Evolutionary conservation across 23 red algal species (phyloP).

Genomic region (Gracilaria domingensis): DNA sequence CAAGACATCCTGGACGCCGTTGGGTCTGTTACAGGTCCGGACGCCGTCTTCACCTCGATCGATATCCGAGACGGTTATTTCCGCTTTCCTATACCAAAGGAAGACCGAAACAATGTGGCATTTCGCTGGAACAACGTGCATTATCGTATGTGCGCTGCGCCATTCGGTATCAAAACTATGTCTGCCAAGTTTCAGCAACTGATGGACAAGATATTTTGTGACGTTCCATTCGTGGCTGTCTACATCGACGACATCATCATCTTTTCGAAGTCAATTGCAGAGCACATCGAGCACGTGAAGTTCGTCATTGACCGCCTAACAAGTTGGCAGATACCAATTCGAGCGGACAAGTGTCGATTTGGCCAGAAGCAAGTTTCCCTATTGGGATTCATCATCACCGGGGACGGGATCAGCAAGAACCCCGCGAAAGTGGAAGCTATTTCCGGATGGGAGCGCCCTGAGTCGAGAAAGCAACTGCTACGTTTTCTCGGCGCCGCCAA

Average conservation of each 20-base stretch:
- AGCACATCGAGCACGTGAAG: not conserved
- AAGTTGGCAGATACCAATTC: not conserved
- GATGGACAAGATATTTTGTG: not conserved
- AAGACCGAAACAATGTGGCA: not conserved
- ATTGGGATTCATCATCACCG: not conserved
- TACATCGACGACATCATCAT: slow-evolving; percentile 26
- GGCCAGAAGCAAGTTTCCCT: not conserved
- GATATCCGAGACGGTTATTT: not conserved
- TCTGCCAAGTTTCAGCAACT: slow-evolving; percentile 18
- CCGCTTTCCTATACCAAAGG: not conserved
- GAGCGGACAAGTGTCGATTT: slow-evolving; percentile 28
- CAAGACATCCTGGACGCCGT: slow-evolving; percentile 33
- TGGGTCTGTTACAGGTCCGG: not conserved
- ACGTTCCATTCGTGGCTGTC: not conserved
- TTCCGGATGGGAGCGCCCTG: not conserved
- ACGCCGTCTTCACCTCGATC: not conserved
- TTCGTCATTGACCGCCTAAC: not conserved
- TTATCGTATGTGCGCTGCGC: not conserved
- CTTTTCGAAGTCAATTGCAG: not conserved
- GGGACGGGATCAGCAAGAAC: not conserved
- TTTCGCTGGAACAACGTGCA: not conserved
- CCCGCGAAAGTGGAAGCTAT: slow-evolving; percentile 10
- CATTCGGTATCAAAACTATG: not conserved
- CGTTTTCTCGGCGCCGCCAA: not conserved
- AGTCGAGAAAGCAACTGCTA: not conserved